Evolutionary conservation across 225 moss, liverwort and hornwort species (phyloP), one percentile per base, ranked within the genome.

Genomic region (Antitrichia curtipendula): DNA sequence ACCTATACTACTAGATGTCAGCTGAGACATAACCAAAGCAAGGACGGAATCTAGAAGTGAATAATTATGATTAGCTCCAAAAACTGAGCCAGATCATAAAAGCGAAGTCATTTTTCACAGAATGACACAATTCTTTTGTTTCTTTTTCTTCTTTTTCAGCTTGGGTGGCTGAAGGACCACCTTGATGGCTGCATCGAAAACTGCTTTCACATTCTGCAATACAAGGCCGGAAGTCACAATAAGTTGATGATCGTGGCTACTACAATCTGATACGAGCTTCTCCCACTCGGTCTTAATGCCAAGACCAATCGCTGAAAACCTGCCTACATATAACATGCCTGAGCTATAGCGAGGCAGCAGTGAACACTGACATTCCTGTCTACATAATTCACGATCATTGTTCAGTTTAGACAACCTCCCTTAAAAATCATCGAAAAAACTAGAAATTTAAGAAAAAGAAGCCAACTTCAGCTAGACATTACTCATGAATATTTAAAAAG

Each of bases 101-200:
- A 61, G 78, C 63, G 23, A 34, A 78, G 89, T 78, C 90, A 41
- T 71, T 66, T 61, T 93, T 98, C 95, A 99, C 64, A 99, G 95
- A 90, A 99, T 97, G 60, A 94, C 91, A 88, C 99, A 99, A 52
- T 83, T 94, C 93, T 97, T 99, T 97, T 97, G 97, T 83, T 99
- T 97, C 90, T 99, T 99, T 90, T 96, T 98, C 91, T 99, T 99
- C 99, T 97, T 97, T 94, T 97, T 99, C 93, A 95, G 95, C 94
- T 97, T 99, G 57, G 99, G 99, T 43, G 99, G 99, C 97, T 99
- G 99, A 38, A 99, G 93, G 29, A 99, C 99, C 76, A 99, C 99
- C 93, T 99, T 99, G 84, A 99, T 99, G 23, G 99, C 99, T 61
- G 99, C 99, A 88, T 99, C 99, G 78, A 99, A 99, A 47, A 99